phyloP scores from a whole-genome alignment of 495 filamentous ascomycete genomes.

The Cercophora newfieldiana region DNA sequence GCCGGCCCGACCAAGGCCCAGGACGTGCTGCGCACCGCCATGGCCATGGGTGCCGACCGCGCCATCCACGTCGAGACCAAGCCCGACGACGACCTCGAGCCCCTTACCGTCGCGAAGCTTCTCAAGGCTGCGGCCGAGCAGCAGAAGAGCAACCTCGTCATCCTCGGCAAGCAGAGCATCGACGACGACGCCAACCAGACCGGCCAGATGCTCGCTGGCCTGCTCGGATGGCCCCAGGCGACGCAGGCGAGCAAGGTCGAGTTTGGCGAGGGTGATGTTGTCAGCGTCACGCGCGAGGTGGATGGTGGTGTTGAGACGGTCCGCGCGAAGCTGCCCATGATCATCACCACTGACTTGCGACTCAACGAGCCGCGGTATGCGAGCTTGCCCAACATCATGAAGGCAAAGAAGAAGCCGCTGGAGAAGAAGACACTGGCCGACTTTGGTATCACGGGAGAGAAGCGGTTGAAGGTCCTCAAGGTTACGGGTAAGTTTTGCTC shows the following conservation, averaged over 20 bases:
- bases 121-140: constrained; percentile 71
- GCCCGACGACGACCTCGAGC: constrained; percentile 71
- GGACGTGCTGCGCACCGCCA: constrained; percentile 88
- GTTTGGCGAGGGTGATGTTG: constrained; percentile 58
- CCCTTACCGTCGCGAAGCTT: constrained; percentile 86
- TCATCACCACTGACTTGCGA: constrained; percentile 92
- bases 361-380: constrained; percentile 96
- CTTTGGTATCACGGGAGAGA: constrained; percentile 70
- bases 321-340: constrained; percentile 76
- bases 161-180: constrained; percentile 96
- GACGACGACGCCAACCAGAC: constrained; percentile 96
- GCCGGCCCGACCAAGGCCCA: constrained; percentile 83
- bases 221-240: constrained; percentile 90
- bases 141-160: constrained; percentile 86
- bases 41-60: constrained; percentile 98
- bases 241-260: constrained; percentile 85
- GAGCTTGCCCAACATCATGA: constrained; percentile 98
- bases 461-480: constrained; percentile 81
- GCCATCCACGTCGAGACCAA: constrained; percentile 79
- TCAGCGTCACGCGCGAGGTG: constrained; percentile 84
- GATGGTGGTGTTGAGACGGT: constrained; percentile 95
- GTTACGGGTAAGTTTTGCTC: constrained; percentile 68
- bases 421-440: constrained; percentile 86
- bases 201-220: constrained; percentile 93
- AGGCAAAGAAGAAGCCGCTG: constrained; percentile 99